Percentiles rank a stretch among this genome's conserved stretches.
Evolutionary conservation across 1,139 yeast species (phyloP).

Genomic region (Geotrichum siamense): DNA sequence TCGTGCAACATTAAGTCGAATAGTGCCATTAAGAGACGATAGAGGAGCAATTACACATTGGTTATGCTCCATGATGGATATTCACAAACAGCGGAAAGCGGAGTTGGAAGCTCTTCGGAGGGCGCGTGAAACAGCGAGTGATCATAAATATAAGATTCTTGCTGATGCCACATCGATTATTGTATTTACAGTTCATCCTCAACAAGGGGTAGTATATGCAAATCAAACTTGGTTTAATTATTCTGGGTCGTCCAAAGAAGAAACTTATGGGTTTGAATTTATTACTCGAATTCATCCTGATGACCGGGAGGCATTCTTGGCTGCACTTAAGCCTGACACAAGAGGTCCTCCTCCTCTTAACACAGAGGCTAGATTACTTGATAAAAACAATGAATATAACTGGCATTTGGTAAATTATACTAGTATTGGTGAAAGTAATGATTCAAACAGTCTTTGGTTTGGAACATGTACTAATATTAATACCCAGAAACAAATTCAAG

Average conservation of each 20-base stretch:
- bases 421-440: constrained; percentile 22
- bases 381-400: constrained; percentile 27
- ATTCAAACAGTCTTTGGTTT: constrained; percentile 27
- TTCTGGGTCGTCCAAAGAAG: constrained; percentile 29
- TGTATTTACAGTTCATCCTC: constrained; percentile 31
- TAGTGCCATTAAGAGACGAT: constrained; percentile 33
- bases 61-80: constrained; percentile 36
- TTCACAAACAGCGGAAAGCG: constrained; percentile 33
- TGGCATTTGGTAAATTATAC: constrained; percentile 32
- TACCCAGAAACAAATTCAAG: constrained; percentile 41
- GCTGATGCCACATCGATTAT: constrained; percentile 35
- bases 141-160: constrained; percentile 32
- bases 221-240: constrained; percentile 34
- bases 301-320: constrained; percentile 28
- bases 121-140: constrained; percentile 32
- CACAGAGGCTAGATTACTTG: constrained; percentile 28
- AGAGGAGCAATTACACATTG: constrained; percentile 33
- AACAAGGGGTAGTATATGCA: constrained; percentile 31
- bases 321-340: constrained; percentile 20
- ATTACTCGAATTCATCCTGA: constrained; percentile 28
- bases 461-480: constrained; percentile 35
- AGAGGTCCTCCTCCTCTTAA: constrained; percentile 20
- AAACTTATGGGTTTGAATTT: constrained; percentile 32
- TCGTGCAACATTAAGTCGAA: constrained; percentile 31
- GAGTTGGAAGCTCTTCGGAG: constrained; percentile 30